These are phyloP conservation scores for Fusarium sp. DNA, from an alignment of 2,329 filamentous ascomycete species.

Conservation along the genomic window DNA sequence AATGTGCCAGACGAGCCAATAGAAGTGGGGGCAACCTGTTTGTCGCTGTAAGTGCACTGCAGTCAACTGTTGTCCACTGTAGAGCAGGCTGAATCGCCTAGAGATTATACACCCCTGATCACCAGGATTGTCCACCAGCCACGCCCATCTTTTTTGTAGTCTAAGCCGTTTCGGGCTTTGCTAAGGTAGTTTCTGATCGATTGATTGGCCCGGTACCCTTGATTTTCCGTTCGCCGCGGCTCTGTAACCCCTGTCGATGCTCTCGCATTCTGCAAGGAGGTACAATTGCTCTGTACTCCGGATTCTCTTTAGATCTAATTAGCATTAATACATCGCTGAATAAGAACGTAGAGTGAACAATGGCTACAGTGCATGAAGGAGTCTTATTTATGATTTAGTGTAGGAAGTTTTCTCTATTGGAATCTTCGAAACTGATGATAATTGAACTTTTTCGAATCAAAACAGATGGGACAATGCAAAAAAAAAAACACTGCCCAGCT, in stretches of 20 bases:
- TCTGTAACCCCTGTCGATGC: conserved; percentile 33
- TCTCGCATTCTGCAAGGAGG: conserved; percentile 34
- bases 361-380: not conserved
- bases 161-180: conserved; percentile 48
- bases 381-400: no score
- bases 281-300: conserved; percentile 25
- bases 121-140: conserved; percentile 33
- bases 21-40: conserved; percentile 18
- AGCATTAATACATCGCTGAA: no score
- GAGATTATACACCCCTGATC: conserved; percentile 26
- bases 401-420: no score
- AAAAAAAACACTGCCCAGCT: not conserved
- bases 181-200: conserved; percentile 16
- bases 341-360: no score
- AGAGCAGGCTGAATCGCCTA: conserved; percentile 12
- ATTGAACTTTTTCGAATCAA: not conserved
- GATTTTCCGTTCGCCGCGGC: conserved; percentile 49
- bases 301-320: conserved; percentile 26
- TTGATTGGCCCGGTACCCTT: conserved; percentile 46
- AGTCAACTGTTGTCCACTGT: conserved; percentile 13
- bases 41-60: conserved; percentile 32
- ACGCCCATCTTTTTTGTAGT: conserved; percentile 25
- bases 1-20: conserved; percentile 41
- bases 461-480: not conserved
- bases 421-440: not conserved